A percentile compares a stretch with the other conserved stretches of the same genome.
Conservation (phyloP, 768 basidiomycete species). For the Russula foetens region DNA sequence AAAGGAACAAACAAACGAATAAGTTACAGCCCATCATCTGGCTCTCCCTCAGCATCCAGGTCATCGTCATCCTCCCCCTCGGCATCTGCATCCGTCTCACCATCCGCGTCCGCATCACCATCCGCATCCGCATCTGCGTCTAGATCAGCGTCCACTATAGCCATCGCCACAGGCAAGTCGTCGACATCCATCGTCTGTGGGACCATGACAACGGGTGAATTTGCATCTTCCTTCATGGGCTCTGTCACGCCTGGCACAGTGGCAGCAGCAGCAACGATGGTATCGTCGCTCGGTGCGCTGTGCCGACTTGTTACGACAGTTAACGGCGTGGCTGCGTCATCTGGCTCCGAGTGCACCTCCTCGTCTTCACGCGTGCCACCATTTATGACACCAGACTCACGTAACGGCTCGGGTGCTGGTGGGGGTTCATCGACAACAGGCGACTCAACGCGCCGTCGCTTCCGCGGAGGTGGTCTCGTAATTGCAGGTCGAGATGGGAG, state of each 20-base stretch:
- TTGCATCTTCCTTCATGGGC: conserved; percentile 4
- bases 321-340: conserved; percentile 42
- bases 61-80: conserved; percentile 29
- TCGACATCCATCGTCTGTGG: conserved; percentile 18
- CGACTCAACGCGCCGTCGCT: conserved; percentile 28
- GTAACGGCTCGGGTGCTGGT: conserved; percentile 5
- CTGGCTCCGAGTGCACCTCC: conserved; percentile 40
- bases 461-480: conserved; percentile 18
- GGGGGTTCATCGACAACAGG: conserved; percentile 21
- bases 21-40: conserved; percentile 22
- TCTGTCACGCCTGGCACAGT: background rate
- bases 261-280: conserved; percentile 34
- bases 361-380: conserved; percentile 13
- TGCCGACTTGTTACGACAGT: conserved; percentile 41
- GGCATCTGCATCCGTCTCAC: conserved; percentile 38
- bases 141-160: background rate
- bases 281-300: conserved; percentile 53
- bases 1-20: background rate
- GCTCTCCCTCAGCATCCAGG: conserved; percentile 28
- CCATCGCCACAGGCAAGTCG: conserved; percentile 16
- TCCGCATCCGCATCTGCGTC: conserved; percentile 26
- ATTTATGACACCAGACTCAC: background rate
- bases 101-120: conserved; percentile 35
- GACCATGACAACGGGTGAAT: background rate
- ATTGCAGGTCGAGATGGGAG: background rate